phyloP scores from a whole-genome alignment of 2,329 filamentous ascomycete species.

The Botryotinia narcissicola region DNA sequence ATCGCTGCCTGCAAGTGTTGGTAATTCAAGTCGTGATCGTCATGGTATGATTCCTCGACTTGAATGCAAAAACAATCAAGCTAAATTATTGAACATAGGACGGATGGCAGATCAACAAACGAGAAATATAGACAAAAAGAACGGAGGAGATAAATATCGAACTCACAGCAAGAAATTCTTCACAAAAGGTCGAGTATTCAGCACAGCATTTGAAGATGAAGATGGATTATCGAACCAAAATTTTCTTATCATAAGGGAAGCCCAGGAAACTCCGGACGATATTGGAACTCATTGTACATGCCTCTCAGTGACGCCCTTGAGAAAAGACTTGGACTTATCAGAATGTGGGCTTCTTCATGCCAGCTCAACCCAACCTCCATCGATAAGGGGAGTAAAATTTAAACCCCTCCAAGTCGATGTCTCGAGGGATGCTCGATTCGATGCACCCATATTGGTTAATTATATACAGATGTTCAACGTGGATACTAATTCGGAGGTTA shows the following conservation, averaged over 20 bases:
- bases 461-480: slow-evolving; percentile 2
- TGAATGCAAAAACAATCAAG: neutral
- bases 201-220: neutral
- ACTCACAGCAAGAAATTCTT: slow-evolving; percentile 3
- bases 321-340: neutral
- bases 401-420: neutral
- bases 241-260: neutral
- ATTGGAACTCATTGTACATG: neutral
- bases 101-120: slow-evolving; percentile 1
- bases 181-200: neutral
- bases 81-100: neutral
- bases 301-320: neutral
- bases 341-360: slow-evolving; percentile 6
- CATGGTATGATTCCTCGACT: neutral
- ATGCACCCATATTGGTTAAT: slow-evolving; percentile 7
- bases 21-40: neutral
- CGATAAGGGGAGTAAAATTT: neutral
- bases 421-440: neutral
- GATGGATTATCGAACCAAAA: neutral
- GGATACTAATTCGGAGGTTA: slow-evolving; percentile 2
- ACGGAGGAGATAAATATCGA: neutral
- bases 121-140: neutral
- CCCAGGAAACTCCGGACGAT: neutral
- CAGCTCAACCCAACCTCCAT: neutral
- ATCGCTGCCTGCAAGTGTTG: neutral